Percentiles rank a stretch among this genome's conserved stretches.
Conservation (phyloP, 73 alveolate species). For the Uronychia binucleata region DNA sequence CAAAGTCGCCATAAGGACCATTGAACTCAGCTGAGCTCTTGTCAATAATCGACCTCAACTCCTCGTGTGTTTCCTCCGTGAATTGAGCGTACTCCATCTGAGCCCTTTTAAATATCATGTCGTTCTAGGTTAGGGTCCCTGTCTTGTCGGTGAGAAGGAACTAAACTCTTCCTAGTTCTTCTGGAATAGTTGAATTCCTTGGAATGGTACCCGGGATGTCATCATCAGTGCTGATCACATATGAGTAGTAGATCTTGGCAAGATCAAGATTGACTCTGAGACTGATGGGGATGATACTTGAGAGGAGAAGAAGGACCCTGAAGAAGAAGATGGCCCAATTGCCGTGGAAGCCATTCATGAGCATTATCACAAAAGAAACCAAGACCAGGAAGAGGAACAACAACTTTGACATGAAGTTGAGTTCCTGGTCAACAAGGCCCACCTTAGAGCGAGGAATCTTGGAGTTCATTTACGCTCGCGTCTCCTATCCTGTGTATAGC, state of each 20-base stretch:
- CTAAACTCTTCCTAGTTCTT: constrained; percentile 93
- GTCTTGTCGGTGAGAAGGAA: constrained; percentile 96
- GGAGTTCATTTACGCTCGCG: constrained; percentile 92
- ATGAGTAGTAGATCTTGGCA: constrained; percentile 90
- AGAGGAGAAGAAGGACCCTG: constrained; percentile 84
- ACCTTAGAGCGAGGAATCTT: constrained; percentile 83
- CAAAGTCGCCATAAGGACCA: constrained; percentile 38
- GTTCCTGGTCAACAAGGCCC: constrained; percentile 86
- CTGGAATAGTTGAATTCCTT: constrained; percentile 96
- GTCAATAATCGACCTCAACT: constrained; percentile 60
- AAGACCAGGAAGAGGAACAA: constrained; percentile 72
- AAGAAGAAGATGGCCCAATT: constrained; percentile 62
- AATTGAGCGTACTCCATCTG: constrained; percentile 81
- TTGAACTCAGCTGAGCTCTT: constrained; percentile 43
- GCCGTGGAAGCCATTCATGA: constrained; percentile 49
- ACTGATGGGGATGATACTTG: constrained; percentile 93
- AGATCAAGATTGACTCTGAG: constrained; percentile 96
- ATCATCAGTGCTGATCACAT: constrained; percentile 74
- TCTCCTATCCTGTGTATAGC: constrained; percentile 93
- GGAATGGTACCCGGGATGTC: constrained; percentile 90
- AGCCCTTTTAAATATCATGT: constrained; percentile 92
- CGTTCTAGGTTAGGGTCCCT: constrained; percentile 97
- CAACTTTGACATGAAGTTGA: constrained; percentile 70
- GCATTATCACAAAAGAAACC: constrained; percentile 31
- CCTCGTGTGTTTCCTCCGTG: constrained; percentile 70